Percentiles rank a stretch among this genome's conserved stretches.
Evolutionary conservation across 2,329 filamentous ascomycete species (phyloP).

Genomic region (Purpureocillium takamizusanense): DNA sequence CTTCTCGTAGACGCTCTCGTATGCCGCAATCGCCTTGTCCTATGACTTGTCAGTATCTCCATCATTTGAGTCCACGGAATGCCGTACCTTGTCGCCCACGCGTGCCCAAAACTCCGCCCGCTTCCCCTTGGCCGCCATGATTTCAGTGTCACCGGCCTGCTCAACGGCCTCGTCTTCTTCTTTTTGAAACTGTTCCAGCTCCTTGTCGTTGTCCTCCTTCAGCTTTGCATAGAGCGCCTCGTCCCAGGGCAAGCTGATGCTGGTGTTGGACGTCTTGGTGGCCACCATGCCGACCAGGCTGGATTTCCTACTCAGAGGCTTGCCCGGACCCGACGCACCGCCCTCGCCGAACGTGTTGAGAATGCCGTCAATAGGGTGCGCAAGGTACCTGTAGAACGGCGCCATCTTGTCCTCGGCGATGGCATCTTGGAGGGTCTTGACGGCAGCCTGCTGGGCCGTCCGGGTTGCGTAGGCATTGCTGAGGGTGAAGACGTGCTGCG

Average conservation of each 20-base stretch:
- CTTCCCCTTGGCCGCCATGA: conserved; percentile 87
- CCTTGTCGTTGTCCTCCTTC: conserved; percentile 67
- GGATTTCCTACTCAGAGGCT: conserved; percentile 57
- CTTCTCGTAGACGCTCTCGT: conserved; percentile 92
- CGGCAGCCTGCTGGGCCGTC: conserved; percentile 57
- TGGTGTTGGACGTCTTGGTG: conserved; percentile 54
- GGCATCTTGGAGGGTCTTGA: conserved; percentile 71
- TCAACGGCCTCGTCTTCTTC: conserved; percentile 91
- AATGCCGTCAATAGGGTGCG: conserved; percentile 73
- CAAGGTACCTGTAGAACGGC: conserved; percentile 75
- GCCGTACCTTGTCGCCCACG: conserved; percentile 82
- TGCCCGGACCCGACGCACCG: conserved; percentile 38
- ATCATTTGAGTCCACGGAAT: not conserved
- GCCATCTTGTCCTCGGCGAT: conserved; percentile 82
- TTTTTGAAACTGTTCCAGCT: conserved; percentile 69
- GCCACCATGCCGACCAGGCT: conserved; percentile 69
- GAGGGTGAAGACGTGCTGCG: conserved; percentile 80
- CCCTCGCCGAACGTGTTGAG: conserved; percentile 68
- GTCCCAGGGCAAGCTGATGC: conserved; percentile 77
- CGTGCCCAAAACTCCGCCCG: conserved; percentile 92
- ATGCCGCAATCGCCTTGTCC: conserved; percentile 90
- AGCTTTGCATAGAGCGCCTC: conserved; percentile 75
- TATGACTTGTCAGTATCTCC: conserved; percentile 27
- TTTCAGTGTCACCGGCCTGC: conserved; percentile 92
- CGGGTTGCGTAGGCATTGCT: conserved; percentile 68